Conservation (phyloP, 192 early-diverging fungal species). For the Geosiphon pyriformis region DNA sequence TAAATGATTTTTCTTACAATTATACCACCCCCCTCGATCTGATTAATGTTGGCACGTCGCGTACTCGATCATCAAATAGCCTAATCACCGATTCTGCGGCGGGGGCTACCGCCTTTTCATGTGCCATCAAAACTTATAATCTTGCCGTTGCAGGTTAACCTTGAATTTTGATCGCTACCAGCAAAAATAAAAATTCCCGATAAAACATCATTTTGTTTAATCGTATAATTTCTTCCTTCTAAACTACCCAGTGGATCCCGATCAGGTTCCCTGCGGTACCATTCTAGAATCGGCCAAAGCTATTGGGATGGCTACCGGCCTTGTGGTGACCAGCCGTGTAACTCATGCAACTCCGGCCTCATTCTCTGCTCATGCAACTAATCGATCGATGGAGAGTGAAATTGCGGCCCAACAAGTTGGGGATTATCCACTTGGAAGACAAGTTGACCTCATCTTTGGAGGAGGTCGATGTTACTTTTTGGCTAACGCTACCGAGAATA, state of each 20-base stretch:
- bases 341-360: constrained; percentile 88
- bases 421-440: constrained; percentile 75
- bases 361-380: constrained; percentile 75
- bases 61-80: constrained; percentile 76
- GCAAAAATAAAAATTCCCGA: no score
- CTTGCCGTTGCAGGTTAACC: constrained; percentile 76
- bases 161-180: no score
- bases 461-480: constrained; percentile 89
- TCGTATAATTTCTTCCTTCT: no score
- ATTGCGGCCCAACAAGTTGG: constrained; percentile 92
- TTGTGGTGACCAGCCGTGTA: constrained; percentile 90
- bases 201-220: no score
- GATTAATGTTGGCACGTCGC: constrained; percentile 80
- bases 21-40: constrained; percentile 53
- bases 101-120: constrained; percentile 94
- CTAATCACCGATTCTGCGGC: constrained; percentile 95
- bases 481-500: constrained; percentile 52
- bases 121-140: constrained; percentile 88
- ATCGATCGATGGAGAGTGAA: constrained; percentile 74
- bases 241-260: constrained; percentile 51
- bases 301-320: constrained; percentile 74
- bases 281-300: constrained; percentile 91
- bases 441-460: constrained; percentile 86
- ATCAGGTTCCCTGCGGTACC: constrained; percentile 77
- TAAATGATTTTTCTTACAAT: constrained; percentile 45